These are phyloP conservation scores for Solanum appendiculatum DNA, from an alignment of 257 asterid genomes.

Conservation along the genomic window DNA sequence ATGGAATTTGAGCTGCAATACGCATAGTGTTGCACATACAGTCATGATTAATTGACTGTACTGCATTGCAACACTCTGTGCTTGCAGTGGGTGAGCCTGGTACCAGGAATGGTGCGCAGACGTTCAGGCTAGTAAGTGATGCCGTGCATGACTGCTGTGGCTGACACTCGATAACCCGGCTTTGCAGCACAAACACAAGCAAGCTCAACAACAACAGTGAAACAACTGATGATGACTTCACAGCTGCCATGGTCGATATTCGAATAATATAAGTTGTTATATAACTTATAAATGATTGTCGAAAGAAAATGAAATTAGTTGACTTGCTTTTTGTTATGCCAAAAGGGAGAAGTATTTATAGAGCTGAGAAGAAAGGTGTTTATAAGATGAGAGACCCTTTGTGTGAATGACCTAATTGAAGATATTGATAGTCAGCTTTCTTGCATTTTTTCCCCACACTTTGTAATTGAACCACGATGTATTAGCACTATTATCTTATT, in stretches of 20 bases:
- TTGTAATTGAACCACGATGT: background rate
- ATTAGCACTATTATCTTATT: too few relatives aligned
- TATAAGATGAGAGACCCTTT: background rate
- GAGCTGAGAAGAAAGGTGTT: background rate
- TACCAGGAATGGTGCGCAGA: conserved; percentile 8
- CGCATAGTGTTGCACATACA: conserved; percentile 37
- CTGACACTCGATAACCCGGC: conserved; percentile 11
- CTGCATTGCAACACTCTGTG: conserved; percentile 39
- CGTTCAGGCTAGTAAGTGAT: conserved; percentile 4
- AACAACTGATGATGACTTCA: background rate
- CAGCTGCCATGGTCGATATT: background rate
- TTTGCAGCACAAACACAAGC: conserved; percentile 8
- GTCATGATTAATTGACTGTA: conserved; percentile 30
- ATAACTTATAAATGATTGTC: background rate
- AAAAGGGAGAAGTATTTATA: background rate
- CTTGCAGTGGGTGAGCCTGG: conserved; percentile 3
- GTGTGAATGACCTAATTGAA: conserved; percentile 26
- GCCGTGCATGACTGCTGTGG: conserved; percentile 29
- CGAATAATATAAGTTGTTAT: background rate
- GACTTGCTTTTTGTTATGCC: background rate
- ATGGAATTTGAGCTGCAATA: conserved; percentile 28
- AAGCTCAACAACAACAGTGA: background rate
- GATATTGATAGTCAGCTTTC: background rate
- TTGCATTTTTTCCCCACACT: background rate
- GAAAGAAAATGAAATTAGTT: background rate